phyloP scores from a whole-genome alignment of 768 basidiomycete genomes.

The Phallus indusiatus region DNA sequence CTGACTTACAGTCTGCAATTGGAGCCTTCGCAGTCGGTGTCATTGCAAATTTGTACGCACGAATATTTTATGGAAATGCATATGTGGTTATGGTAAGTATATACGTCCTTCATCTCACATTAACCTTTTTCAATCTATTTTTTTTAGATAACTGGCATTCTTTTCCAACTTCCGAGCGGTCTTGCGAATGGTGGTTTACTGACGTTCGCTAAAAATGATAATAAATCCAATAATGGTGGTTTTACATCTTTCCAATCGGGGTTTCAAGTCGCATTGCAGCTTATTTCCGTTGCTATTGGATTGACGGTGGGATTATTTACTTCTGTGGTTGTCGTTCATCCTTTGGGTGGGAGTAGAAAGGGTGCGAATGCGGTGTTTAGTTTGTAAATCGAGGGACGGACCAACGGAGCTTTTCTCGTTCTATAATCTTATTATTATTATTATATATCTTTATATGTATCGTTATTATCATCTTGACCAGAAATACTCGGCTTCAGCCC shows the following conservation, averaged over 20 bases:
- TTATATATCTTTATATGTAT: too few species aligned
- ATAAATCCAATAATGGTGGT: neutral
- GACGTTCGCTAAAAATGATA: conserved; percentile 40
- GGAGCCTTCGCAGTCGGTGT: conserved; percentile 78
- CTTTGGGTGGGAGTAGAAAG: conserved; percentile 19
- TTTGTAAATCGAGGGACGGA: conserved; percentile 23
- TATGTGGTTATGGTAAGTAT: conserved; percentile 70
- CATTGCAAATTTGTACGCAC: conserved; percentile 67
- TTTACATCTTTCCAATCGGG: conserved; percentile 54
- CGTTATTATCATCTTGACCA: too few species aligned
- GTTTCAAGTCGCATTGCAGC: conserved; percentile 66
- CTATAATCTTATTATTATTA: too few species aligned
- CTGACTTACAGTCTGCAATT: conserved; percentile 70
- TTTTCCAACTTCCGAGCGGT: conserved; percentile 81
- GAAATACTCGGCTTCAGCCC: too few species aligned
- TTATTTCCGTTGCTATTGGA: conserved; percentile 70
- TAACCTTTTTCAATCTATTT: neutral
- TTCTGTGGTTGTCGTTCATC: conserved; percentile 52
- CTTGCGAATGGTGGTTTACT: conserved; percentile 73
- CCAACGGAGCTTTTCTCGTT: too few species aligned
- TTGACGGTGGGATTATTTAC: conserved; percentile 75
- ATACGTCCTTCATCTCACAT: neutral
- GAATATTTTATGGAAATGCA: conserved; percentile 61
- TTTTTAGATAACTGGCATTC: conserved; percentile 56
- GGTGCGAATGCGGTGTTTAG: conserved; percentile 57